Evolutionary conservation across 148 eudicot species (phyloP).

Genomic region (Drosera capensis): DNA sequence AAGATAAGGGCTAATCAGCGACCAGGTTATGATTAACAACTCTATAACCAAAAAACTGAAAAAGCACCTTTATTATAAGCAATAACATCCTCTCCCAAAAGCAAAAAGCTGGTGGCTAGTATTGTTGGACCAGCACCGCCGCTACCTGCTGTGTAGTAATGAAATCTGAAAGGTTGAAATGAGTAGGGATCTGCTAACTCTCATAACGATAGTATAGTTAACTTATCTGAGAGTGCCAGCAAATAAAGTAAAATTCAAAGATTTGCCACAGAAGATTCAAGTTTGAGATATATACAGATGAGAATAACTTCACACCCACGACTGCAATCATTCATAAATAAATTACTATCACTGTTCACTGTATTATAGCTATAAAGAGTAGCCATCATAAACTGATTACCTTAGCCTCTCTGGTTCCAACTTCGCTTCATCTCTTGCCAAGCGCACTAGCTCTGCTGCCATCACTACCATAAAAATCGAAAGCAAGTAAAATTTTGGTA

Average conservation of each 20-base stretch:
- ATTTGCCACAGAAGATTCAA: too few species aligned
- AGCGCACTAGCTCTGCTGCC: constrained; percentile 97
- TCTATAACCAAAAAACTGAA: neutral
- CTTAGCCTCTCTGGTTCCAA: constrained; percentile 71
- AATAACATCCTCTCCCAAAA: constrained; percentile 89
- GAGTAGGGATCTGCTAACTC: neutral
- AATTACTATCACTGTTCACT: neutral
- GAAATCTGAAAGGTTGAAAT: constrained; percentile 46
- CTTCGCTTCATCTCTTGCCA: constrained; percentile 51
- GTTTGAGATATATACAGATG: too few species aligned
- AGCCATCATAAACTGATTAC: constrained; percentile 17
- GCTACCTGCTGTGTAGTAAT: constrained; percentile 89
- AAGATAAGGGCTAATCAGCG: constrained; percentile 6
- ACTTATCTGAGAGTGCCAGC: neutral
- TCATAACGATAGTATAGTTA: neutral
- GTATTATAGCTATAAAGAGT: neutral
- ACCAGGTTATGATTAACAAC: neutral
- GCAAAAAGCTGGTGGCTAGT: constrained; percentile 89
- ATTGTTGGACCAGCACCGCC: constrained; percentile 99
- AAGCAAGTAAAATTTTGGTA: neutral
- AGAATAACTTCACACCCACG: too few species aligned
- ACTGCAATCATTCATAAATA: too few species aligned
- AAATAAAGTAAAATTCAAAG: too few species aligned
- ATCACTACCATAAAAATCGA: constrained; percentile 41
- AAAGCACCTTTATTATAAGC: constrained; percentile 71